Conservation (phyloP, 345 rosid species). For the Cardamine resedifolia region DNA sequence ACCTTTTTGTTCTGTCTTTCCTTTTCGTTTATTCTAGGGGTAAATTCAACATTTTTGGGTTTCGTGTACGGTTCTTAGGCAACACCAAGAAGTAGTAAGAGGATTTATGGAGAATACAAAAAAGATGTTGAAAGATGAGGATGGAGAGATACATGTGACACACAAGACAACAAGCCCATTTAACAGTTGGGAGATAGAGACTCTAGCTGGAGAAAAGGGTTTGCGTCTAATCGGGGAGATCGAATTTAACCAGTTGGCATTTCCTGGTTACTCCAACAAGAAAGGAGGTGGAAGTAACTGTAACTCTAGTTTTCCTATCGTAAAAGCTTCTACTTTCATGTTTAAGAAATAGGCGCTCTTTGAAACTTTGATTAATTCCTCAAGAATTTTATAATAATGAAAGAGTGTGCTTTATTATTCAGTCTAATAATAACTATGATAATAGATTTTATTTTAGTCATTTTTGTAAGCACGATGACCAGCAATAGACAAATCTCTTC, state of each 20-base stretch:
- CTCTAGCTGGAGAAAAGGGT: not conserved
- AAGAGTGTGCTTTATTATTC: too few relatives aligned
- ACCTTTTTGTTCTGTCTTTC: not conserved
- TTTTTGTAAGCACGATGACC: too few relatives aligned
- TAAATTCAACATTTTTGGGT: too few relatives aligned
- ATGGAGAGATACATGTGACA: constrained; percentile 53
- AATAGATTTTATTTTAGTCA: not conserved
- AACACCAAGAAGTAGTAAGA: constrained; percentile 25
- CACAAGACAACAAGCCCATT: constrained; percentile 46
- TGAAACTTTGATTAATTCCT: too few relatives aligned
- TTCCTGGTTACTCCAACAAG: not conserved
- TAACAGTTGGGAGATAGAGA: constrained; percentile 36
- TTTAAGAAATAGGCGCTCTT: too few relatives aligned
- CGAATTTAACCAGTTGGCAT: not conserved
- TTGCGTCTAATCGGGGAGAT: not conserved
- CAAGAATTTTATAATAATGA: too few relatives aligned
- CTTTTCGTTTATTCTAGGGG: not conserved
- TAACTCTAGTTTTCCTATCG: constrained; percentile 13
- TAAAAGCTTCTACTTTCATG: constrained; percentile 2
- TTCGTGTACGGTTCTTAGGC: not conserved
- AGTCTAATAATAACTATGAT: not conserved
- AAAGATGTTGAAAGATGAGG: constrained; percentile 22
- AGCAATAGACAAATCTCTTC: too few relatives aligned
- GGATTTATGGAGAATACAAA: constrained; percentile 34
- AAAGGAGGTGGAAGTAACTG: not conserved